These are phyloP conservation scores for Blepharisma japonicum DNA, from an alignment of 73 alveolate species.

Conservation along the genomic window DNA sequence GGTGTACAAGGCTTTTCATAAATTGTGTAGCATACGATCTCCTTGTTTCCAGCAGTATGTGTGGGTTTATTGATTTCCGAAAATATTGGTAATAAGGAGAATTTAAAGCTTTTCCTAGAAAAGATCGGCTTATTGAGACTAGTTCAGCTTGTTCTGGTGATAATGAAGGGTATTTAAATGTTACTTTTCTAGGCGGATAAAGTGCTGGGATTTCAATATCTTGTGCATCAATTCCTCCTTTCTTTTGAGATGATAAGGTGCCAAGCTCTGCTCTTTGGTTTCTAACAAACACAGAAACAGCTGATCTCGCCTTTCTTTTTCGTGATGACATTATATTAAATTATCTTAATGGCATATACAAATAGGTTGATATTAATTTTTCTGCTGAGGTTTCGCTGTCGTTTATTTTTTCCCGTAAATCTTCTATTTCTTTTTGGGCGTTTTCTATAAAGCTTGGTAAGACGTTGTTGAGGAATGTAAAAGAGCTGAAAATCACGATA, in stretches of 20 bases:
- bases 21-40: not conserved
- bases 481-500: not conserved
- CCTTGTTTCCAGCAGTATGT: not conserved
- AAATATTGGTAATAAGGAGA: constrained; percentile 25
- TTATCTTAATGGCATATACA: constrained; percentile 24
- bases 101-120: not conserved
- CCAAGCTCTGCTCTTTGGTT: constrained; percentile 18
- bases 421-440: not conserved
- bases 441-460: not conserved
- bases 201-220: not conserved
- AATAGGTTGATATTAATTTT: constrained; percentile 6
- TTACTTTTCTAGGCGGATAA: constrained; percentile 17
- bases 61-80: not conserved
- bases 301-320: constrained; percentile 21
- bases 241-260: not conserved
- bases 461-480: not conserved
- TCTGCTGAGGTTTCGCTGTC: constrained; percentile 9
- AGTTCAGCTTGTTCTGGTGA: constrained; percentile 12
- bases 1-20: not conserved
- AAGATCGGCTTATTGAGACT: not conserved
- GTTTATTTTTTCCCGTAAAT: not conserved
- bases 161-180: constrained; percentile 7
- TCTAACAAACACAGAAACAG: constrained; percentile 5
- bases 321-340: constrained; percentile 5
- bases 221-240: not conserved